phyloP scores from a whole-genome alignment of 768 basidiomycete genomes.

The Exidia glandulosa region DNA sequence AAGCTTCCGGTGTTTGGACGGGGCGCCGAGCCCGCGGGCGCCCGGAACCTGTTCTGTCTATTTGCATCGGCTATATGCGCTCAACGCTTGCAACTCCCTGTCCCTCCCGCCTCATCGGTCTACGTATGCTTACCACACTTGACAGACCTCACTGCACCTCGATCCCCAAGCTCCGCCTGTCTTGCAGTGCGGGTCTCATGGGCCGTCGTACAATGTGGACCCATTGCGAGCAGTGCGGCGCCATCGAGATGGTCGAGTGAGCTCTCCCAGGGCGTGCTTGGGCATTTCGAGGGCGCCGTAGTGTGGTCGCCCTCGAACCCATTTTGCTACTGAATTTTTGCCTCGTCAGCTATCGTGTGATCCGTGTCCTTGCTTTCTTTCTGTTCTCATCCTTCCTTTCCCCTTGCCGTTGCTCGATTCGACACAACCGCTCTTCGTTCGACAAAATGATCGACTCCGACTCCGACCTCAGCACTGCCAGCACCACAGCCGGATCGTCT shows the following conservation, averaged over 20 bases:
- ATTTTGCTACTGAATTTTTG: neutral
- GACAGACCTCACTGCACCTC: conserved; percentile 60
- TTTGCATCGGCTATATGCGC: too few species aligned
- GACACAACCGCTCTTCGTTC: neutral
- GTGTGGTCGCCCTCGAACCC: too few species aligned
- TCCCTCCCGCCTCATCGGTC: too few species aligned
- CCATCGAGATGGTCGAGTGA: conserved; percentile 75
- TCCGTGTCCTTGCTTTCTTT: neutral
- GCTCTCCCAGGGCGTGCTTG: neutral
- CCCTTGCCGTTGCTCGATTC: neutral
- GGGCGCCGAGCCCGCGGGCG: too few species aligned
- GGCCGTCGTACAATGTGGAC: conserved; percentile 79
- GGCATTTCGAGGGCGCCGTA: too few species aligned
- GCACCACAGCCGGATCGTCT: neutral
- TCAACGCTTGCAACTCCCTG: too few species aligned
- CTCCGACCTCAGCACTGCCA: conserved; percentile 1
- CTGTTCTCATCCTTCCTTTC: neutral
- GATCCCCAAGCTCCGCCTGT: conserved; percentile 74
- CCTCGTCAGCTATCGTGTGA: neutral
- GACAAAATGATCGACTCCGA: neutral
- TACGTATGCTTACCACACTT: too few species aligned
- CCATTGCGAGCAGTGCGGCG: conserved; percentile 80
- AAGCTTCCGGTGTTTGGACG: too few species aligned
- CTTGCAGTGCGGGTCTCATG: conserved; percentile 57
- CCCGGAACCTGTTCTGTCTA: too few species aligned